These are phyloP conservation scores for Aspergillus brunneoviolaceus DNA, from an alignment of 2,329 filamentous ascomycete species.

Conservation along the genomic window DNA sequence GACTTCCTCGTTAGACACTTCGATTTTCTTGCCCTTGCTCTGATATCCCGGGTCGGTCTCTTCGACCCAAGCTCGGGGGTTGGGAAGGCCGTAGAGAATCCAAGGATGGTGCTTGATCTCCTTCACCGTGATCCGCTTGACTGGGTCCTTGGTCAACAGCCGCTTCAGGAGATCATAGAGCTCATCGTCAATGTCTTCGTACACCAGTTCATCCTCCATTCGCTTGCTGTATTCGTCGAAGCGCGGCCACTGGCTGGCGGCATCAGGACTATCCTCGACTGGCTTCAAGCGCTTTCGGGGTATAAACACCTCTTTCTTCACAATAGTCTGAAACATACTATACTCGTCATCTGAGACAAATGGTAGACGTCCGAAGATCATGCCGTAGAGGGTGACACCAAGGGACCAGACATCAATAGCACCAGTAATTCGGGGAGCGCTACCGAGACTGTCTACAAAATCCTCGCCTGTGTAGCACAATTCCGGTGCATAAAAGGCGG, in stretches of 20 bases:
- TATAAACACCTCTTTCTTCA: constrained; percentile 88
- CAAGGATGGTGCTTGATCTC: constrained; percentile 95
- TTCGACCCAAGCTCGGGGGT: constrained; percentile 81
- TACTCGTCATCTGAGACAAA: constrained; percentile 91
- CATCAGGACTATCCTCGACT: constrained; percentile 50
- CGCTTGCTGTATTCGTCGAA: constrained; percentile 67
- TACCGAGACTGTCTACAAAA: constrained; percentile 54
- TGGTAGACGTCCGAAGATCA: constrained; percentile 89
- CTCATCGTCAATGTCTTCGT: constrained; percentile 80
- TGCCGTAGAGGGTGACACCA: constrained; percentile 91
- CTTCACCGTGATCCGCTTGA: constrained; percentile 80
- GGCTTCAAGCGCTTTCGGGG: constrained; percentile 79
- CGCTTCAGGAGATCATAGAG: constrained; percentile 74
- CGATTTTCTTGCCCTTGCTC: constrained; percentile 78
- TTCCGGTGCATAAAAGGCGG: constrained; percentile 95
- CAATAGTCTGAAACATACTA: constrained; percentile 87
- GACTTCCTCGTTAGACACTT: constrained; percentile 88
- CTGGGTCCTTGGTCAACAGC: constrained; percentile 85
- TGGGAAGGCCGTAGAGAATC: constrained; percentile 75
- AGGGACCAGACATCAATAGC: constrained; percentile 98
- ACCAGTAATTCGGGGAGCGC: constrained; percentile 72
- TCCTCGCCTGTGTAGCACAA: constrained; percentile 84
- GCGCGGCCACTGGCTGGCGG: constrained; percentile 47
- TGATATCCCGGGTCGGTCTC: constrained; percentile 83
- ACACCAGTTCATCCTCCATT: constrained; percentile 73